phyloP scores from a whole-genome alignment of 306 rosid genomes.

The Vachellia pachyceras region DNA sequence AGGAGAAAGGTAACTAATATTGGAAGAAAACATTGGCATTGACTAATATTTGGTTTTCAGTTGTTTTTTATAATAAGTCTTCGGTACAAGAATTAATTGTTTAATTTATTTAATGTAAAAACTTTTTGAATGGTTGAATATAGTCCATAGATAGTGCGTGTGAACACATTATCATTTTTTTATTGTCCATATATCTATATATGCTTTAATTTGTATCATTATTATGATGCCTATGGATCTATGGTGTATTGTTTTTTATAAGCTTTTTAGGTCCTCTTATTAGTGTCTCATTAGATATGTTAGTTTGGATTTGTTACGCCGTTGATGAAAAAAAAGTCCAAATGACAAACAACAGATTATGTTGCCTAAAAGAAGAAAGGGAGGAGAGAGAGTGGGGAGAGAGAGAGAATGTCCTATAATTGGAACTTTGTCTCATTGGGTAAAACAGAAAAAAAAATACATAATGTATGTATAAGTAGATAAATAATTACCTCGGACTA shows the following conservation, averaged over 20 bases:
- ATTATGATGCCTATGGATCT: not conserved
- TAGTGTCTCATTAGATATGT: conserved; percentile 7
- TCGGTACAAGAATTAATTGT: not conserved
- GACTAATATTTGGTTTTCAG: not conserved
- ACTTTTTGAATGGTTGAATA: conserved; percentile 27
- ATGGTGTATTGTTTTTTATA: conserved; percentile 17
- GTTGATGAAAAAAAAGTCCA: not conserved
- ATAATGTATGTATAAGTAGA: not conserved
- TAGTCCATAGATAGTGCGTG: conserved; percentile 26
- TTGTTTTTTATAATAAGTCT: not conserved
- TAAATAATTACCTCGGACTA: not conserved
- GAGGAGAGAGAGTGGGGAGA: conserved; percentile 13
- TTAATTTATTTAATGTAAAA: conserved; percentile 28
- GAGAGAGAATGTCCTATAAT: conserved; percentile 13
- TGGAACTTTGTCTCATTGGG: conserved; percentile 1
- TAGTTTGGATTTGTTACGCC: conserved; percentile 11
- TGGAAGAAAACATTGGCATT: not conserved
- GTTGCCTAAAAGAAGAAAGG: conserved; percentile 24
- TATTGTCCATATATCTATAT: not conserved
- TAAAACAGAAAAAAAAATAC: not conserved
- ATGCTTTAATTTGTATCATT: not conserved
- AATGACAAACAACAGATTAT: conserved; percentile 14
- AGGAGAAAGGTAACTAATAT: not conserved
- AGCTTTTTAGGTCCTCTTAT: conserved; percentile 28
- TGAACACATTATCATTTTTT: conserved; percentile 22